A percentile compares a stretch with the other conserved stretches of the same genome.
phyloP scores from a whole-genome alignment of 2,329 filamentous ascomycete species.

The Colletotrichum orbiculare region DNA sequence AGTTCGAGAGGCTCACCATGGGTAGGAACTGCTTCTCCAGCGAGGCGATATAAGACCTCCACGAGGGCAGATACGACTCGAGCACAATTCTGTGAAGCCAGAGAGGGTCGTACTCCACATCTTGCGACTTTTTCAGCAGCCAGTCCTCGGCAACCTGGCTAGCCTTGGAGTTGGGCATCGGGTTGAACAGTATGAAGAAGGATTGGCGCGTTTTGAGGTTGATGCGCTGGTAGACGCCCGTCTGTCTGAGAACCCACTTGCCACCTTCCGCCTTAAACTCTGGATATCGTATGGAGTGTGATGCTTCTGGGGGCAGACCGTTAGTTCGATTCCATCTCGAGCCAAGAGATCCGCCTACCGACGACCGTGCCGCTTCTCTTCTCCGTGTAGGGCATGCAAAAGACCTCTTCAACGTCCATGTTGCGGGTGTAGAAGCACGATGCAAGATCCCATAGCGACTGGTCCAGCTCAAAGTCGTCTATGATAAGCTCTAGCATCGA shows the following conservation, averaged over 20 bases:
- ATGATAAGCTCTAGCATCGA: neutral
- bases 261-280: neutral
- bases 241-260: conserved; percentile 18
- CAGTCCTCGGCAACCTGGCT: neutral
- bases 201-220: neutral
- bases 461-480: neutral
- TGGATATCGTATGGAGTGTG: conserved; percentile 8
- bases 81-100: conserved; percentile 5
- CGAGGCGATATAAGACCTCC: neutral
- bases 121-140: neutral
- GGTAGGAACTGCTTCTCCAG: neutral
- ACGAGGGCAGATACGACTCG: neutral
- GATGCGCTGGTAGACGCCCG: neutral
- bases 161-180: neutral
- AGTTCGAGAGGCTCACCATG: neutral
- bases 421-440: conserved; percentile 3
- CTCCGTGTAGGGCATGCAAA: conserved; percentile 14
- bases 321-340: too few species aligned
- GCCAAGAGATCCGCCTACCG: neutral
- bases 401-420: neutral
- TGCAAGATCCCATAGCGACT: neutral
- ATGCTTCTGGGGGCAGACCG: neutral
- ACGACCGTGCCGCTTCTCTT: neutral
- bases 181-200: neutral
- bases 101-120: neutral